phyloP scores from a whole-genome alignment of 2,329 filamentous ascomycete species.

The Diaporthe citrichinensis region DNA sequence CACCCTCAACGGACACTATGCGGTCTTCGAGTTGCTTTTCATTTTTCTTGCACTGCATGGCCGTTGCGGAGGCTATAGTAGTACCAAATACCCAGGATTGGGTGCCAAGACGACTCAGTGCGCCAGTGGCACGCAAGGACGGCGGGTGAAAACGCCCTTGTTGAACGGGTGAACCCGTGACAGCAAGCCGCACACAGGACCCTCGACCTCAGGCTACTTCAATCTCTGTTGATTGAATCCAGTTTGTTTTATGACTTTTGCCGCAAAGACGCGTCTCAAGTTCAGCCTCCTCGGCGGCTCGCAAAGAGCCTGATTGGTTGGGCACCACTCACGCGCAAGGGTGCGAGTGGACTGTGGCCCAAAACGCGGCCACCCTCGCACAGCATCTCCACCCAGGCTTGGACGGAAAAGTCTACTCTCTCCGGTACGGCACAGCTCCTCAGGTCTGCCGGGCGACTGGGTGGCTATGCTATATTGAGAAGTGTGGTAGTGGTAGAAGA shows the following conservation, averaged over 20 bases:
- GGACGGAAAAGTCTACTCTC: not conserved
- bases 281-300: conserved; percentile 31
- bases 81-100: not conserved
- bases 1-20: not conserved
- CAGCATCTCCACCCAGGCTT: not conserved
- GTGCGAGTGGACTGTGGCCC: conserved; percentile 22
- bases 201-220: not conserved
- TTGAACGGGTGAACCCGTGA: not conserved
- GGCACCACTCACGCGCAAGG: not conserved
- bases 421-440: not conserved
- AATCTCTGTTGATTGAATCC: not conserved
- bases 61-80: not conserved
- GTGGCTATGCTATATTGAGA: not conserved
- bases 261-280: conserved; percentile 33
- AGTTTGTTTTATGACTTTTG: not conserved
- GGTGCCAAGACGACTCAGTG: not conserved
- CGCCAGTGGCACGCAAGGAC: too few species aligned
- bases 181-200: not conserved
- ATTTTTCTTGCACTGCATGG: not conserved
- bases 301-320: conserved; percentile 19
- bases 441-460: not conserved
- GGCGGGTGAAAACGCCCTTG: not conserved
- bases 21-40: not conserved
- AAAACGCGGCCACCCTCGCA: conserved; percentile 26
- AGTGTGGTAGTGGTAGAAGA: not conserved